phyloP scores from a whole-genome alignment of 169 alveolate species.

The Besnoitia besnoiti region DNA sequence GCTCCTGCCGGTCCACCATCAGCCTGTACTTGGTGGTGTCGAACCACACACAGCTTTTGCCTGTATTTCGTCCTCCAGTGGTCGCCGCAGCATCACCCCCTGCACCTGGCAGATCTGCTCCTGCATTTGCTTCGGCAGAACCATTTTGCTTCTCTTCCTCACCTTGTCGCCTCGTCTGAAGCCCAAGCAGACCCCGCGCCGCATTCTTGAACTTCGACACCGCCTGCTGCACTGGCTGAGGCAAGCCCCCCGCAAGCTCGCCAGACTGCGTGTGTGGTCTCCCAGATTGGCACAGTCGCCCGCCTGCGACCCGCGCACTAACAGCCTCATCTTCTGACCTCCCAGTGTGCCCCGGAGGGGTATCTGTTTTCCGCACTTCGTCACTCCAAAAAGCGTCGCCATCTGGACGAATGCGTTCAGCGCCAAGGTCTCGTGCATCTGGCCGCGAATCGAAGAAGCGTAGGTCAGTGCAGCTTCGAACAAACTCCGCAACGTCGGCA shows the following conservation, averaged over 20 bases:
- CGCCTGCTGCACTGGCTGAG: neutral
- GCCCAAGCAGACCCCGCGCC: slow-evolving; percentile 12
- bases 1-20: slow-evolving; percentile 61
- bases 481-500: neutral
- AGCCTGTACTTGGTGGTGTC: slow-evolving; percentile 33
- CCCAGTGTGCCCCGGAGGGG: neutral
- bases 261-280: no score
- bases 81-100: neutral
- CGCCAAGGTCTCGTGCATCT: neutral
- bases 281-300: no score
- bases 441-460: neutral
- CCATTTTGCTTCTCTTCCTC: neutral
- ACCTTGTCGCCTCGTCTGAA: neutral
- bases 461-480: neutral
- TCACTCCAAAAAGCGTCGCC: neutral
- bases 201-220: neutral
- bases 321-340: neutral
- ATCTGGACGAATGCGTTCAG: neutral
- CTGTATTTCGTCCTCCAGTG: neutral
- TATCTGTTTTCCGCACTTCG: neutral
- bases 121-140: neutral
- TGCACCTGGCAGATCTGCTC: neutral
- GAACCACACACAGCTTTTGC: slow-evolving; percentile 34
- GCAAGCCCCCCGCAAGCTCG: neutral
- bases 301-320: no score